Evolutionary conservation across 441 rosid genomes (phyloP).

Genomic region (Euphorbia schlechtendalii): DNA sequence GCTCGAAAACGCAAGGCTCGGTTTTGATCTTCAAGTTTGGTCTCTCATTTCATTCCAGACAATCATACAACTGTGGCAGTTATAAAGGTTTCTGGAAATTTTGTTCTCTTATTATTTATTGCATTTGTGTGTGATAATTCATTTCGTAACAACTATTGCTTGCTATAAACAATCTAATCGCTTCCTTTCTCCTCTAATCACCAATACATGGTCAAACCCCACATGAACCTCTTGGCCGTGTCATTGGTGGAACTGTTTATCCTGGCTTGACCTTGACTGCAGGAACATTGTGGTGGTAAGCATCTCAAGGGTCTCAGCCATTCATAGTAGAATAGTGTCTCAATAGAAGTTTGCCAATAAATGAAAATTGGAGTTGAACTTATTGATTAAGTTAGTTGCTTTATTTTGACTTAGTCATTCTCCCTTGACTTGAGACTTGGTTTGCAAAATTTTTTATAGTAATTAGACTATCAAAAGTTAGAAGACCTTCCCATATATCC

Average conservation of each 20-base stretch:
- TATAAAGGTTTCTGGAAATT: too few species aligned
- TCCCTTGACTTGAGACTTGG: not conserved
- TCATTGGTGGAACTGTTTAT: slow-evolving; percentile 98
- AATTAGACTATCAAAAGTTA: not conserved
- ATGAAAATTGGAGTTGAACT: not conserved
- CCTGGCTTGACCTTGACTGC: slow-evolving; percentile 99
- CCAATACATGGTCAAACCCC: too few species aligned
- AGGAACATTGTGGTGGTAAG: slow-evolving; percentile 94
- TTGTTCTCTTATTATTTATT: too few species aligned
- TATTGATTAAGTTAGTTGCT: not conserved
- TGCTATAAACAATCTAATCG: too few species aligned
- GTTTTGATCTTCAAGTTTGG: slow-evolving; percentile 35
- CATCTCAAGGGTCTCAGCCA: slow-evolving; percentile 19
- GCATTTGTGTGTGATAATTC: too few species aligned
- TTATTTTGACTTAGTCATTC: not conserved
- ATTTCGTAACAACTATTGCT: too few species aligned
- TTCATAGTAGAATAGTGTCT: not conserved
- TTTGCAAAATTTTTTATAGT: not conserved
- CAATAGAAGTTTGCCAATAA: not conserved
- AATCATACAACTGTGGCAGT: too few species aligned
- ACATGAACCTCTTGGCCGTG: slow-evolving; percentile 99
- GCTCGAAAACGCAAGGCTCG: slow-evolving; percentile 71
- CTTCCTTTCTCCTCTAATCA: too few species aligned
- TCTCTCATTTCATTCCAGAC: too few species aligned
- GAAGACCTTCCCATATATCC: not conserved